Evolutionary conservation across 164 flowering plant genomes (phyloP).

Genomic region (Chimonanthus salicifolius): DNA sequence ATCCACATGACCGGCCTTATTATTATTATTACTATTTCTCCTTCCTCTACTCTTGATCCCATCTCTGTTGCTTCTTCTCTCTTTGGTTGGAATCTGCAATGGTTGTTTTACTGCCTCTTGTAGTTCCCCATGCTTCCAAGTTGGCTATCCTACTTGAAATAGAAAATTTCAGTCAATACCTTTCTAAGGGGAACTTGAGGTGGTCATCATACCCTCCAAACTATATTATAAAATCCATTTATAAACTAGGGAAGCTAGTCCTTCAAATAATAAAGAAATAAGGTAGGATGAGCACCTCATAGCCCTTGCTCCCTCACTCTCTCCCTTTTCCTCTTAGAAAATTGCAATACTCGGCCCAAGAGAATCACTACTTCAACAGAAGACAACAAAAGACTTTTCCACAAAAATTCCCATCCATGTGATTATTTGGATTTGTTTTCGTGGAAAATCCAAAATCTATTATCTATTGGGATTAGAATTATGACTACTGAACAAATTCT

Average conservation of each 20-base stretch:
- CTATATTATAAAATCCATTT: not conserved
- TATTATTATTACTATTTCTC: not conserved
- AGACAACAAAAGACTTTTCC: not conserved
- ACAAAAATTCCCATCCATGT: not conserved
- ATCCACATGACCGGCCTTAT: too few relatives aligned
- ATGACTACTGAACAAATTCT: too few relatives aligned
- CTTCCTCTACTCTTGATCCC: not conserved
- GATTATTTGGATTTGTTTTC: too few relatives aligned
- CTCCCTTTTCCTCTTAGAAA: not conserved
- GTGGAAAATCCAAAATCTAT: too few relatives aligned
- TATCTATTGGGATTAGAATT: too few relatives aligned
- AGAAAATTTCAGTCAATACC: not conserved
- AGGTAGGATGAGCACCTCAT: slow-evolving; percentile 1
- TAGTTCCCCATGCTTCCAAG: slow-evolving; percentile 5
- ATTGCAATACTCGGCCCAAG: not conserved
- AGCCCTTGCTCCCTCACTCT: not conserved
- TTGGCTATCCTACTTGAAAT: not conserved
- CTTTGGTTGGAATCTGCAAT: not conserved
- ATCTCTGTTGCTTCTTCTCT: not conserved
- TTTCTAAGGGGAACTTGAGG: slow-evolving; percentile 4
- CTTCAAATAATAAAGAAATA: not conserved
- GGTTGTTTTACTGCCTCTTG: not conserved
- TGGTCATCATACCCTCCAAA: slow-evolving; percentile 6
- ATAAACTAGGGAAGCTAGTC: not conserved
- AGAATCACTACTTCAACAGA: not conserved